Conservation (phyloP, 768 basidiomycete species). For the Suillus weaverae region DNA sequence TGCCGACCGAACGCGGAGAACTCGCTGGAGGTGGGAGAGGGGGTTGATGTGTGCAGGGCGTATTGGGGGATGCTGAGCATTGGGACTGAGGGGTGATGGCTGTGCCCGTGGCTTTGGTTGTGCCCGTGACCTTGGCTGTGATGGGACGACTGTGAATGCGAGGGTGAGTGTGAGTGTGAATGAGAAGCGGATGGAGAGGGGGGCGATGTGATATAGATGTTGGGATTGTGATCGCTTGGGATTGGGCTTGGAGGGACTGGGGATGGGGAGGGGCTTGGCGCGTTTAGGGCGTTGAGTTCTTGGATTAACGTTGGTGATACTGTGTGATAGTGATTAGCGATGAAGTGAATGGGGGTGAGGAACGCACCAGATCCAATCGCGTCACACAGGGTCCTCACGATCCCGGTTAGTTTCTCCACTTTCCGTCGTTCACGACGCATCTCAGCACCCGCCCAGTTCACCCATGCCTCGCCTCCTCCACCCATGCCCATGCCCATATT, state of each 20-base stretch:
- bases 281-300: conserved; percentile 28
- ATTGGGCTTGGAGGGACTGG: conserved; percentile 18
- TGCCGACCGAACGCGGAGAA: conserved; percentile 17
- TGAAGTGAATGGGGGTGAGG: background rate
- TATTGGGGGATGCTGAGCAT: conserved; percentile 30
- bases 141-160: conserved; percentile 18
- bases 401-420: conserved; percentile 57
- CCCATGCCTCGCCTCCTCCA: conserved; percentile 27
- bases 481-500: background rate
- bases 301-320: conserved; percentile 23
- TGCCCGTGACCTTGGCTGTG: background rate
- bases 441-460: conserved; percentile 33
- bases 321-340: background rate
- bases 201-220: conserved; percentile 75
- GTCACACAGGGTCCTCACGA: conserved; percentile 66
- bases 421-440: conserved; percentile 60
- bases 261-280: conserved; percentile 30
- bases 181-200: conserved; percentile 31
- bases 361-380: conserved; percentile 53
- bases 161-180: background rate
- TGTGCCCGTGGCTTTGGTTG: background rate
- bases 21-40: conserved; percentile 30
- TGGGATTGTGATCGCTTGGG: conserved; percentile 44
- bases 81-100: conserved; percentile 26
- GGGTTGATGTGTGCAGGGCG: conserved; percentile 26